Evolutionary conservation across 2,329 filamentous ascomycete species (phyloP).

Genomic region (Claviceps paspali): DNA sequence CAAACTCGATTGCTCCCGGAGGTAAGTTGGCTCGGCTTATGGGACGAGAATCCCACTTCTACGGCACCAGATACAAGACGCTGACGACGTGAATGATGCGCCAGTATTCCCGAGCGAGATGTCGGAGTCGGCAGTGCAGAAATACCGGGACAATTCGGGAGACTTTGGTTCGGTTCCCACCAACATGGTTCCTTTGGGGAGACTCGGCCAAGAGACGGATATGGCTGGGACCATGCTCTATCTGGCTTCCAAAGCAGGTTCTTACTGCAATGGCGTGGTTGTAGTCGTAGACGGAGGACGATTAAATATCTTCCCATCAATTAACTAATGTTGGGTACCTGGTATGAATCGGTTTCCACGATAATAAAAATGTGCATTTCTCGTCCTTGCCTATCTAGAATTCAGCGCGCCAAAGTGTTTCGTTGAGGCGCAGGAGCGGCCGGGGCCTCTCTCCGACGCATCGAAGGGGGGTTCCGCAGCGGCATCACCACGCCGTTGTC

Average conservation of each 20-base stretch:
- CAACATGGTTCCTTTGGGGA: conserved; percentile 37
- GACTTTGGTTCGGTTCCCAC: conserved; percentile 20
- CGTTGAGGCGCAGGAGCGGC: no score
- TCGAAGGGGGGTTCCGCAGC: no score
- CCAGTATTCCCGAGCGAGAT: conserved; percentile 47
- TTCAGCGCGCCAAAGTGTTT: no score
- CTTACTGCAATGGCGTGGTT: conserved; percentile 49
- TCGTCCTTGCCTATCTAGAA: no score
- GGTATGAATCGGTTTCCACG: no score
- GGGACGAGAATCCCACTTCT: conserved; percentile 1
- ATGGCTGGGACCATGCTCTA: conserved; percentile 52
- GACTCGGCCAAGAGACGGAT: conserved; percentile 42
- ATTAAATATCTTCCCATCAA: conserved; percentile 37
- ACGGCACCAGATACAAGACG: neutral
- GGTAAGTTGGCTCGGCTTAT: conserved; percentile 21
- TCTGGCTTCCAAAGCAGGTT: conserved; percentile 47
- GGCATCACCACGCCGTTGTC: no score
- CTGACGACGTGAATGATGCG: neutral
- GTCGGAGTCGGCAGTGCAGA: conserved; percentile 32
- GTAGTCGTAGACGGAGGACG: conserved; percentile 49
- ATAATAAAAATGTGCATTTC: no score
- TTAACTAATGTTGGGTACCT: conserved; percentile 24
- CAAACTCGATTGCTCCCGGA: conserved; percentile 33
- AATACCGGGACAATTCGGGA: conserved; percentile 20
- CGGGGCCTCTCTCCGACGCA: no score